Percentiles rank a stretch among this genome's conserved stretches.
These are phyloP conservation scores for Epithemia pelagica DNA, from an alignment of 108 stramenopile species.

Conservation along the genomic window DNA sequence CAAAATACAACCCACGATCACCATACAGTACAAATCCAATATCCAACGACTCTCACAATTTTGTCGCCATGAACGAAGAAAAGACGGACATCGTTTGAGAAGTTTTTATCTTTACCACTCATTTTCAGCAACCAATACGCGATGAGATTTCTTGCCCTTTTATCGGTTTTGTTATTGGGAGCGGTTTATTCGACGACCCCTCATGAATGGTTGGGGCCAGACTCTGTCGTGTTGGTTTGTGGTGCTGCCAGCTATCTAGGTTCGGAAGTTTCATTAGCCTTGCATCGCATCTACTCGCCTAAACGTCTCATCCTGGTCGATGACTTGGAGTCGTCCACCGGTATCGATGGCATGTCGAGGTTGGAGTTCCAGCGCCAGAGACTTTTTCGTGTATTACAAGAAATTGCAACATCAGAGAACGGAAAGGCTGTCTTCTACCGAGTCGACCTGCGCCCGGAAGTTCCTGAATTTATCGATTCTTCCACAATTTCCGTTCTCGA, in stretches of 20 bases:
- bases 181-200: background rate
- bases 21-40: too few relatives aligned
- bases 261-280: slow-evolving; percentile 65
- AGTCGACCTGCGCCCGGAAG: slow-evolving; percentile 67
- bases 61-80: too few relatives aligned
- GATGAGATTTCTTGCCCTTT: background rate
- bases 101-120: too few relatives aligned
- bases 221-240: slow-evolving; percentile 71
- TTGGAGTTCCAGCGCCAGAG: slow-evolving; percentile 76
- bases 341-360: slow-evolving; percentile 22
- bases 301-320: slow-evolving; percentile 60
- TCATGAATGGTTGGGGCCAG: background rate
- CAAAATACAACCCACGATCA: too few relatives aligned
- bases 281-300: slow-evolving; percentile 62
- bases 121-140: too few relatives aligned
- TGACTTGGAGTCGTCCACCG: slow-evolving; percentile 16
- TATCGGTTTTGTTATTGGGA: background rate
- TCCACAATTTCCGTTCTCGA: slow-evolving; percentile 72
- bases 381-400: slow-evolving; percentile 63
- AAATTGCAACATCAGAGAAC: slow-evolving; percentile 13
- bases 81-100: too few relatives aligned
- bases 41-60: too few relatives aligned
- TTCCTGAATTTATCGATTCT: slow-evolving; percentile 80
- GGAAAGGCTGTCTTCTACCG: slow-evolving; percentile 47
- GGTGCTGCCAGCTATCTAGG: slow-evolving; percentile 82